Evolutionary conservation across 768 basidiomycete species (phyloP).

Genomic region (Leccinum disarticulatum): DNA sequence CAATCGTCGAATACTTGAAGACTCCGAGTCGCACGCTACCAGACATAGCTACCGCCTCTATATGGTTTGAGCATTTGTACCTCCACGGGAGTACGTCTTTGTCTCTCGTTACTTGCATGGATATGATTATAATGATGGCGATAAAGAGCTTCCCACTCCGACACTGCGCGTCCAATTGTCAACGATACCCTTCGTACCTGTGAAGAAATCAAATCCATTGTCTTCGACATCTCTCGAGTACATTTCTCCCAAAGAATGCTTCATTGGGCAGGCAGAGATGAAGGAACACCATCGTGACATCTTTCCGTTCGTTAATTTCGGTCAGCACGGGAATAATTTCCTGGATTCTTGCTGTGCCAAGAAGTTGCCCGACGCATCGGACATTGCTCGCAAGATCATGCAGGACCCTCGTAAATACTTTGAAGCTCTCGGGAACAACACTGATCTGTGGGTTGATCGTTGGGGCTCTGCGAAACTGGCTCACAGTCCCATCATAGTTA

Average conservation of each 20-base stretch:
- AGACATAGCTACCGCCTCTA: background rate
- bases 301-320: constrained; percentile 18
- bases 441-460: constrained; percentile 2
- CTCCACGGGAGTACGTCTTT: constrained; percentile 7
- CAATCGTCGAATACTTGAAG: constrained; percentile 1
- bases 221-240: background rate
- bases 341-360: constrained; percentile 14
- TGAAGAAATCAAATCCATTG: background rate
- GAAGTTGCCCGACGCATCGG: constrained; percentile 14
- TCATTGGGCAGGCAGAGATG: constrained; percentile 3
- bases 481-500: constrained; percentile 8
- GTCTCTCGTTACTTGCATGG: background rate
- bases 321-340: constrained; percentile 12
- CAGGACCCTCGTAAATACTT: constrained; percentile 9
- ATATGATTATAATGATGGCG: constrained; percentile 2
- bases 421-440: background rate
- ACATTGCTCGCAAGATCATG: constrained; percentile 12
- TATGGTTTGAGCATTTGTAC: constrained; percentile 13
- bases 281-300: constrained; percentile 9
- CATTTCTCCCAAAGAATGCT: constrained; percentile 13
- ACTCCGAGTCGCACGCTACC: constrained; percentile 1
- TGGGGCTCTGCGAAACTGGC: background rate
- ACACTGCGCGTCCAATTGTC: constrained; percentile 10
- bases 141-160: constrained; percentile 8
- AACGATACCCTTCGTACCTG: constrained; percentile 13